A percentile compares a stretch with the other conserved stretches of the same genome.
Evolutionary conservation across 331 rosid species (phyloP).

Genomic region (Dryas integrifolia): DNA sequence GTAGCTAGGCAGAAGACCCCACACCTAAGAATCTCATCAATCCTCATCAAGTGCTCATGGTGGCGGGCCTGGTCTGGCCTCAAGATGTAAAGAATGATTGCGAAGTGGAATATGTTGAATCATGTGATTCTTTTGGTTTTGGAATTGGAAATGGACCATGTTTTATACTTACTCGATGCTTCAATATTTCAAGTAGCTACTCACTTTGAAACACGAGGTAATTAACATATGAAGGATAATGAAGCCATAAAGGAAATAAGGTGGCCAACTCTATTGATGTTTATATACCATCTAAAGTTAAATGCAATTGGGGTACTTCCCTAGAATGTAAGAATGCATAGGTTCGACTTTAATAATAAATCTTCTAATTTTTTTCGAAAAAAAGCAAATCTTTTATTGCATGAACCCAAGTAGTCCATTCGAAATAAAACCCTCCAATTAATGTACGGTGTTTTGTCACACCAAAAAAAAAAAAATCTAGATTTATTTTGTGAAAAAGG

Average conservation of each 20-base stretch:
- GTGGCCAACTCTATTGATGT: not conserved
- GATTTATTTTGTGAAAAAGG: too few relatives aligned
- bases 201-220: not conserved
- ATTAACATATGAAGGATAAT: not conserved
- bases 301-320: not conserved
- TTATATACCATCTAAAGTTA: not conserved
- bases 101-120: constrained; percentile 17
- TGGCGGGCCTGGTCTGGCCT: constrained; percentile 20
- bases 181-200: not conserved
- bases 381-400: too few relatives aligned
- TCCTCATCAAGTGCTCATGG: constrained; percentile 12
- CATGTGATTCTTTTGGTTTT: constrained; percentile 1
- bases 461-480: too few relatives aligned
- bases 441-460: too few relatives aligned
- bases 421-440: too few relatives aligned
- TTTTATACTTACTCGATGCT: not conserved
- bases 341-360: not conserved
- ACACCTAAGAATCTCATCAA: constrained; percentile 16
- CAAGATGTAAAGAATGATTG: not conserved
- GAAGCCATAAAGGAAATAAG: not conserved
- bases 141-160: not conserved
- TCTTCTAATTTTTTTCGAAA: too few relatives aligned
- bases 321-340: not conserved
- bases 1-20: constrained; percentile 12
- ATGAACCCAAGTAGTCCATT: too few relatives aligned